phyloP scores from a whole-genome alignment of 1,139 yeast genomes.

The Tardiomyces blankii region DNA sequence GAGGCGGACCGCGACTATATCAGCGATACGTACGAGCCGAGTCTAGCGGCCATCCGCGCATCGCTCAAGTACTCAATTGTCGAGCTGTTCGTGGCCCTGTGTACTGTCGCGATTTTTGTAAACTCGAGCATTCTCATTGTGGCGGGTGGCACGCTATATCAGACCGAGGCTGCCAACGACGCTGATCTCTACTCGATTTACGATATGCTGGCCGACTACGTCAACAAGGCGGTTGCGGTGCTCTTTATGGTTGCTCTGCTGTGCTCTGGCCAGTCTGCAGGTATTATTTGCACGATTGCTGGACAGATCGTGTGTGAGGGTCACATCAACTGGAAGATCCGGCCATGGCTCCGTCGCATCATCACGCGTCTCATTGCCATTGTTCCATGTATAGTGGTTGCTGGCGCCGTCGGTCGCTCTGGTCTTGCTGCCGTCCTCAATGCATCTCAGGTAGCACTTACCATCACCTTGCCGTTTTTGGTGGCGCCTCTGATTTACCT shows the following conservation, averaged over 20 bases:
- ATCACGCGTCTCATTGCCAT: conserved; percentile 63
- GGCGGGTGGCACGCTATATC: conserved; percentile 56
- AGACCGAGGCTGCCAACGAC: conserved; percentile 48
- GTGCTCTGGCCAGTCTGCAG: conserved; percentile 73
- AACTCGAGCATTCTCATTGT: conserved; percentile 68
- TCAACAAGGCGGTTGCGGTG: conserved; percentile 68
- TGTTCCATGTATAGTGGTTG: conserved; percentile 54
- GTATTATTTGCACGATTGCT: conserved; percentile 78
- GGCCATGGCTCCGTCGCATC: conserved; percentile 69
- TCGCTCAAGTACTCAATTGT: conserved; percentile 55
- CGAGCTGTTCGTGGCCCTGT: conserved; percentile 55
- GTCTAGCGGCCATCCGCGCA: conserved; percentile 51
- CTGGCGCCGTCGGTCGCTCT: conserved; percentile 45
- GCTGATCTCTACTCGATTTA: conserved; percentile 72
- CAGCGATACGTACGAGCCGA: conserved; percentile 46
- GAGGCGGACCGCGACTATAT: conserved; percentile 26
- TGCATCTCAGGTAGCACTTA: conserved; percentile 66
- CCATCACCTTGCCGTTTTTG: conserved; percentile 60
- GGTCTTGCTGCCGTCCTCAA: conserved; percentile 46
- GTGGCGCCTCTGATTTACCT: conserved; percentile 72
- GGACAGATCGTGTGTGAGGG: conserved; percentile 85
- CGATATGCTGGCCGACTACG: conserved; percentile 39
- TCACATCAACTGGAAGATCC: conserved; percentile 60
- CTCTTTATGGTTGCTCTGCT: conserved; percentile 66
- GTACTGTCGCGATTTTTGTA: conserved; percentile 68